phyloP scores from a whole-genome alignment of 2,329 filamentous ascomycete genomes.

The Neonectria faginata region DNA sequence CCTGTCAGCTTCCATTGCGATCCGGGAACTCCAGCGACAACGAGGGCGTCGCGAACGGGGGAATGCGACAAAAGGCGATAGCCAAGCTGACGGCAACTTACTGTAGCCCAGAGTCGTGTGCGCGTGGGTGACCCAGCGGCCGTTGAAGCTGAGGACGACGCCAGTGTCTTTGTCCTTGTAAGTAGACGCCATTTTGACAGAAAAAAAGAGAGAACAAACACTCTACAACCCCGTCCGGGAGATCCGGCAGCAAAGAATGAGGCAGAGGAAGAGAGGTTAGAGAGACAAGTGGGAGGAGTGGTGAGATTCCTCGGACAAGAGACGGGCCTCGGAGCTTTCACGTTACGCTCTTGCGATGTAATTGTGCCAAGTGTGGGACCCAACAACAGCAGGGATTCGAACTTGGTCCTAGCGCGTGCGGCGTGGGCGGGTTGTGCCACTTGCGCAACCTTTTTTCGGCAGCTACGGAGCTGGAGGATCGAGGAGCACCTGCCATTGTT shows the following conservation, averaged over 20 bases:
- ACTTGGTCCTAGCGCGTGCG: conserved; percentile 16
- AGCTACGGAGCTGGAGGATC: background rate
- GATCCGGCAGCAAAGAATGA: conserved; percentile 44
- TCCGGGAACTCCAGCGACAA: background rate
- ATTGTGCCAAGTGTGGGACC: conserved; percentile 36
- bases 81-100: conserved; percentile 55
- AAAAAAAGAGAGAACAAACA: conserved; percentile 36
- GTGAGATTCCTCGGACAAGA: conserved; percentile 43
- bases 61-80: conserved; percentile 2
- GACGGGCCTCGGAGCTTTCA: conserved; percentile 45
- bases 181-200: conserved; percentile 53
- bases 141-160: conserved; percentile 76
- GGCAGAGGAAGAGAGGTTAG: conserved; percentile 32
- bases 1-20: conserved; percentile 36
- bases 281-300: conserved; percentile 36
- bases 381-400: conserved; percentile 33
- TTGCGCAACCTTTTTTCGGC: conserved; percentile 2
- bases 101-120: conserved; percentile 88
- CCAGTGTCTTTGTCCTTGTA: conserved; percentile 75
- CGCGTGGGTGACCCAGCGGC: conserved; percentile 88
- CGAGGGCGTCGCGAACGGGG: conserved; percentile 12
- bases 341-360: conserved; percentile 43
- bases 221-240: conserved; percentile 48
- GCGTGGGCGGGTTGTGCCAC: background rate
- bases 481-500: background rate